These are phyloP conservation scores for Tetracladium marchalianum DNA, from an alignment of 495 filamentous ascomycete species.

Conservation along the genomic window DNA sequence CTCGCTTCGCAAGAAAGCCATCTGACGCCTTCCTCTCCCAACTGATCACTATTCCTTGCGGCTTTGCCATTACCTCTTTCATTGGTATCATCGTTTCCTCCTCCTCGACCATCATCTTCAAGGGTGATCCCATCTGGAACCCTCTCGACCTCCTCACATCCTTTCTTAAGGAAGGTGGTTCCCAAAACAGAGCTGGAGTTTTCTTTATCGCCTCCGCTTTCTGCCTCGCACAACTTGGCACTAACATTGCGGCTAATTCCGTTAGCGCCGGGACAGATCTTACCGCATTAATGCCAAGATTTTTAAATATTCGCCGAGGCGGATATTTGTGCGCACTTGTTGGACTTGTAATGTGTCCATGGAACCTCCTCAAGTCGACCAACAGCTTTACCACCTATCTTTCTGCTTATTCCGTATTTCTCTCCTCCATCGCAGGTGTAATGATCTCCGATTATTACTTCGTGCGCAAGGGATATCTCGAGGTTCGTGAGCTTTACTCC, in stretches of 20 bases:
- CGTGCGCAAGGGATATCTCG: conserved; percentile 73
- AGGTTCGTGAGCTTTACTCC: conserved; percentile 72
- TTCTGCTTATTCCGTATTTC: conserved; percentile 90
- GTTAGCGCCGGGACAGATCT: conserved; percentile 86
- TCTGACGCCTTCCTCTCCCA: conserved; percentile 84
- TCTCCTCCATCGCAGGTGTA: conserved; percentile 84
- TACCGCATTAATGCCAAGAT: conserved; percentile 82
- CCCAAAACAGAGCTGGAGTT: conserved; percentile 73
- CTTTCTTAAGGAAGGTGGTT: conserved; percentile 63
- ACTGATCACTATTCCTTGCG: conserved; percentile 73
- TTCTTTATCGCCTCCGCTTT: conserved; percentile 82
- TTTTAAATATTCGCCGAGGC: conserved; percentile 79
- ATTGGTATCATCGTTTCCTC: conserved; percentile 93
- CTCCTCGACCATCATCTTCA: conserved; percentile 68
- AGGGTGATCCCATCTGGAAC: conserved; percentile 71
- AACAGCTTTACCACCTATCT: conserved; percentile 95
- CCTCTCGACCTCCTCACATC: conserved; percentile 64
- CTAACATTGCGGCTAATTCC: conserved; percentile 89
- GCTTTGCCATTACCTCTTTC: conserved; percentile 83
- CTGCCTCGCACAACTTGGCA: conserved; percentile 72
- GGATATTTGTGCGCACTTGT: conserved; percentile 81
- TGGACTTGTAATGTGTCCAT: conserved; percentile 84
- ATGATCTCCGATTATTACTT: conserved; percentile 88
- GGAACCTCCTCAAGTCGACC: conserved; percentile 65
- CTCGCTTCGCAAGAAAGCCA: conserved; percentile 75